Conservation (phyloP, 495 filamentous ascomycete genomes). For the Elaphomyces granulatus region DNA sequence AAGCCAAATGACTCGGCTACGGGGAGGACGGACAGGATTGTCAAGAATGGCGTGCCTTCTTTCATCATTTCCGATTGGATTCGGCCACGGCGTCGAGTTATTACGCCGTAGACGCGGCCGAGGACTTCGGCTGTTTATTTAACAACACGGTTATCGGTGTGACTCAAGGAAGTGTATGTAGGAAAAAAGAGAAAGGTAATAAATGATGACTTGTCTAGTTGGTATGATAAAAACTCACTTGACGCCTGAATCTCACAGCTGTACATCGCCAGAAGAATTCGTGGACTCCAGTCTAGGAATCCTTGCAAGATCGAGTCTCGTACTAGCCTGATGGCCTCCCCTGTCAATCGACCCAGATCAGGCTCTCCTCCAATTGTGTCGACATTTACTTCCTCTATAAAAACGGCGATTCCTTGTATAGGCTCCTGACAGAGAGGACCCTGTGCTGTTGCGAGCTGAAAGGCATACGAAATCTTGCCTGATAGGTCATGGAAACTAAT, state of each 20-base stretch:
- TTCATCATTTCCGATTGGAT: constrained; percentile 85
- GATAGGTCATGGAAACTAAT: constrained; percentile 58
- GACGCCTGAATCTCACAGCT: constrained; percentile 93
- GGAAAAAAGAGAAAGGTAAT: constrained; percentile 1
- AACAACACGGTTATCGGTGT: constrained; percentile 3
- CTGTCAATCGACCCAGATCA: constrained; percentile 72
- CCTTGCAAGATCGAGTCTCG: constrained; percentile 73
- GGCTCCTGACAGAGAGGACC: constrained; percentile 90
- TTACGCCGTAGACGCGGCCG: constrained; percentile 83
- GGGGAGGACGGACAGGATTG: constrained; percentile 70
- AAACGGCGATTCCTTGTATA: constrained; percentile 83
- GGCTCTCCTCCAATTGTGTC: constrained; percentile 41
- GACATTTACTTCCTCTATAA: constrained; percentile 66
- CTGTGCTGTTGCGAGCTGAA: constrained; percentile 81
- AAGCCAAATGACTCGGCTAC: constrained; percentile 95
- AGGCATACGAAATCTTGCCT: constrained; percentile 83
- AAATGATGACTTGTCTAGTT: too few relatives aligned
- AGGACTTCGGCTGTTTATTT: constrained; percentile 63
- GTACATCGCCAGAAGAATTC: constrained; percentile 95
- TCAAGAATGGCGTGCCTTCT: constrained; percentile 93
- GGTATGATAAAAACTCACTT: constrained; percentile 55
- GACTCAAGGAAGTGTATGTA: neutral
- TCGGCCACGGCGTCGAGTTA: constrained; percentile 78
- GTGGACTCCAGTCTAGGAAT: constrained; percentile 90
- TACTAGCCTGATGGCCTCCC: constrained; percentile 78